Percentiles rank a stretch among this genome's conserved stretches.
These are phyloP conservation scores for Amborella trichopoda DNA, from an alignment of 164 flowering plant genomes.

Conservation along the genomic window DNA sequence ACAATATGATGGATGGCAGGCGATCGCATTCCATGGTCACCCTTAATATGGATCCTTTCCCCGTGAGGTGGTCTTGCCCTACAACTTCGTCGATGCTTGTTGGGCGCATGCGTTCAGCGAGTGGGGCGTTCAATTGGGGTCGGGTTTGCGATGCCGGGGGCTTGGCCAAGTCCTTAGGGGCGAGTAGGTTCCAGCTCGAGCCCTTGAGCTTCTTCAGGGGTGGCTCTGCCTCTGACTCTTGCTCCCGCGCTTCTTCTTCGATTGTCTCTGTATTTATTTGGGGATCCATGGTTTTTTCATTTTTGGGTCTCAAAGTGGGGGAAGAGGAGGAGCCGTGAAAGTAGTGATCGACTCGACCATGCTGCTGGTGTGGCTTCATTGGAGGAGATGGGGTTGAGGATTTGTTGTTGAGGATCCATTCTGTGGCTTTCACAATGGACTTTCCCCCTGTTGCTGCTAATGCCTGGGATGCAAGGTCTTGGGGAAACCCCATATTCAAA, in stretches of 20 bases:
- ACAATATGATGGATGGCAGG: slow-evolving; percentile 62
- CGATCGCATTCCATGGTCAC: slow-evolving; percentile 33
- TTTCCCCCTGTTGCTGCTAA: slow-evolving; percentile 61
- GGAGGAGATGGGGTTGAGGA: slow-evolving; percentile 5
- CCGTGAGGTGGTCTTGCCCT: slow-evolving; percentile 73
- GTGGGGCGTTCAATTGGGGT: slow-evolving; percentile 17
- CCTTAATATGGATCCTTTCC: slow-evolving; percentile 31
- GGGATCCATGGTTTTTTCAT: too few species aligned
- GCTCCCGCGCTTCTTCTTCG: too few species aligned
- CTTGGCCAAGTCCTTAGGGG: too few species aligned
- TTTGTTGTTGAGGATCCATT: slow-evolving; percentile 53
- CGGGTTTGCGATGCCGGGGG: slow-evolving; percentile 3
- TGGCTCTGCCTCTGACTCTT: too few species aligned
- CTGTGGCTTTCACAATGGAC: slow-evolving; percentile 57
- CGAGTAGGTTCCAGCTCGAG: too few species aligned
- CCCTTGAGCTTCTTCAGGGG: too few species aligned
- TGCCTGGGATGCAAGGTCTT: slow-evolving; percentile 45
- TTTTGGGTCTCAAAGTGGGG: too few species aligned
- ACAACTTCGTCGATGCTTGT: slow-evolving; percentile 44
- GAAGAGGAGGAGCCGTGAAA: too few species aligned
- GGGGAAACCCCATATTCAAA: slow-evolving; percentile 66
- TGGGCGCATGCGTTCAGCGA: slow-evolving; percentile 79
- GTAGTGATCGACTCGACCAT: too few species aligned
- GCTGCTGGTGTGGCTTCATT: slow-evolving; percentile 4
- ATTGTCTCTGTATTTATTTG: too few species aligned